These are phyloP conservation scores for Colletotrichum sp. DNA, from an alignment of 2,329 filamentous ascomycete species.

Conservation along the genomic window DNA sequence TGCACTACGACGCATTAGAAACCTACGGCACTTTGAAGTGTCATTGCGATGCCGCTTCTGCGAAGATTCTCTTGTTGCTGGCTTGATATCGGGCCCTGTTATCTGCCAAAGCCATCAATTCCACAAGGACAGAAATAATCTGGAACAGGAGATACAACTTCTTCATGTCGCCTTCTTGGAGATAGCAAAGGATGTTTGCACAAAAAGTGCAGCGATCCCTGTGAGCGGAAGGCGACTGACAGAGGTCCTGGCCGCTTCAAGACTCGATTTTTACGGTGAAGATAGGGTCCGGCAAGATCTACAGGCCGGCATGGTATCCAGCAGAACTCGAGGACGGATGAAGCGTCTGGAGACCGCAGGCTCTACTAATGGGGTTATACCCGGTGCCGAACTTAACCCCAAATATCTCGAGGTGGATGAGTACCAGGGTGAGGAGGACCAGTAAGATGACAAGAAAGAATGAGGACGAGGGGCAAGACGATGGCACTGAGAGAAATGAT, in stretches of 20 bases:
- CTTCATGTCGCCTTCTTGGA: neutral
- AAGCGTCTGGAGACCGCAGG: neutral
- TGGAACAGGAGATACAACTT: neutral
- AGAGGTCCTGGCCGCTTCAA: neutral
- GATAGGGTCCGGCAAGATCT: neutral
- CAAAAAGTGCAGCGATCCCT: neutral
- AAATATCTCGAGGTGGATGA: neutral
- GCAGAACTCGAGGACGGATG: neutral
- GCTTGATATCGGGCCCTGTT: neutral
- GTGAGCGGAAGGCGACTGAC: neutral
- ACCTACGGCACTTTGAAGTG: neutral
- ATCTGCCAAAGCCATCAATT: neutral
- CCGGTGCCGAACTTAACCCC: neutral
- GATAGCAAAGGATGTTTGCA: neutral
- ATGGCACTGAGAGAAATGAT: neutral
- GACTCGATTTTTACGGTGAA: neutral
- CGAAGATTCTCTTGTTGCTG: neutral
- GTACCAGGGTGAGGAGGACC: neutral
- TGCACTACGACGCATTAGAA: neutral
- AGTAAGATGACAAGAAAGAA: neutral
- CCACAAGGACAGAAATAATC: neutral
- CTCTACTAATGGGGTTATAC: neutral
- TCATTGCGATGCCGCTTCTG: neutral
- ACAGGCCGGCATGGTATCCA: neutral
- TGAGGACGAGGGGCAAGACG: neutral